Conservation (phyloP, 805 yeast species). For the Candida pseudoglaebosa region DNA sequence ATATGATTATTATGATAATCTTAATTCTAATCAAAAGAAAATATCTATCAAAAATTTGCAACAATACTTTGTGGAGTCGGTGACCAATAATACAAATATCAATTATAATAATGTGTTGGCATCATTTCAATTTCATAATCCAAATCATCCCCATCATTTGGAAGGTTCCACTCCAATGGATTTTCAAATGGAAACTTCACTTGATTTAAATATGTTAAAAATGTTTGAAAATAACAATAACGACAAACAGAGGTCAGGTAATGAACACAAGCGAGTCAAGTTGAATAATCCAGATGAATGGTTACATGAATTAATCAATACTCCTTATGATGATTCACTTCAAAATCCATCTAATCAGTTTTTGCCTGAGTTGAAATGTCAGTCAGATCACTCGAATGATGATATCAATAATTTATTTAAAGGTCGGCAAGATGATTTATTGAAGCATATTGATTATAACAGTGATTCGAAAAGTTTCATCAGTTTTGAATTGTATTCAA, state of each 20-base stretch:
- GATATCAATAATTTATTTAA: constrained; percentile 62
- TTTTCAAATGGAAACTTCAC: constrained; percentile 22
- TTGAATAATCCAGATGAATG: constrained; percentile 44
- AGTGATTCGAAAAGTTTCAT: constrained; percentile 12
- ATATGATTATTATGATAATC: constrained; percentile 23
- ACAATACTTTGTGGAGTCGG: constrained; percentile 16
- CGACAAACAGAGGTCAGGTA: not conserved
- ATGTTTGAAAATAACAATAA: constrained; percentile 2
- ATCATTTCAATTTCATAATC: constrained; percentile 28
- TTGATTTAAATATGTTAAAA: constrained; percentile 13
- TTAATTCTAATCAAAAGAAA: constrained; percentile 21
- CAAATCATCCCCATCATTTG: constrained; percentile 37
- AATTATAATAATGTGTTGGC: constrained; percentile 11
- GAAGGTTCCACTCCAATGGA: constrained; percentile 39
- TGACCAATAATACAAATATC: constrained; percentile 5
- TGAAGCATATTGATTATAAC: constrained; percentile 25
- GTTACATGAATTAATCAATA: constrained; percentile 65
- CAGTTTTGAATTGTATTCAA: constrained; percentile 49
- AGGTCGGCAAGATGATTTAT: constrained; percentile 62
- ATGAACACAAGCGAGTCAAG: constrained; percentile 5
- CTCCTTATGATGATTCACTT: constrained; percentile 47
- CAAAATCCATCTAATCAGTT: constrained; percentile 2
- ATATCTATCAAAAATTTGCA: constrained; percentile 12
- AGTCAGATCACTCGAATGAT: constrained; percentile 16
- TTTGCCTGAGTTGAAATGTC: constrained; percentile 4